Base-by-base conservation (phyloP, 2,329 filamentous ascomycete genomes). In the Aspergillus tanneri region DNA sequence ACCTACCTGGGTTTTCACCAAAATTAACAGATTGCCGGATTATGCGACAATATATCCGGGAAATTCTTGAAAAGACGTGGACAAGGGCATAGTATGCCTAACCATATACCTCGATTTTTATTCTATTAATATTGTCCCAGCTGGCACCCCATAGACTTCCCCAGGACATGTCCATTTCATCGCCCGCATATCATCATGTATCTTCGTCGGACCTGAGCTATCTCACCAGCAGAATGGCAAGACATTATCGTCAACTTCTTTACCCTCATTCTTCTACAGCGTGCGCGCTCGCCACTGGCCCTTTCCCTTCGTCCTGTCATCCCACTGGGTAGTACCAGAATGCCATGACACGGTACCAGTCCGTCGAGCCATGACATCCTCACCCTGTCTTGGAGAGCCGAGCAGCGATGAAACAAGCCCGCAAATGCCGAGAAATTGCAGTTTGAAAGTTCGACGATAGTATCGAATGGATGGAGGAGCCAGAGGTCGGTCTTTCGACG, bases 281-380 rank as follows among this genome's bases (percentile, higher is more conserved):
- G 3, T 59, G 53, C 40, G 58, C 51, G 52, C 64, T 53, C 66
- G 82, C 40, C 65, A 69, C n/a, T 53, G 46, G 73, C 72, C 1
- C 50, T 58, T 0, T 49, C 66, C n/a, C 25, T 73, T 6, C 69
- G 72, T 0, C 68, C 63, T 0, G 19, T 76, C 1, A 67, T 66
- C 2, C n/a, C 68, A 74, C 48, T 65, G 70, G 55, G 60, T 74
- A 35, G 50, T 74, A 4, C 73, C 74, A 1, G 61, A 68, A 36
- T 67, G 67, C 19, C 21, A 62, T 59, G 6, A 53, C 72, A 11
- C 64, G 71, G 6, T 35, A 52, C 11, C 62, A 18, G 59, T 75
- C 4, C 54, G 61, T 4, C 65, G 70, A 34, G 67, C 70, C 64
- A 59, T n/a, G 54, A 54, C 18, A 55, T 76, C 21, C 60, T 66